These are phyloP conservation scores for Crithidia thermophila DNA, from an alignment of 208 protist species.

Conservation along the genomic window DNA sequence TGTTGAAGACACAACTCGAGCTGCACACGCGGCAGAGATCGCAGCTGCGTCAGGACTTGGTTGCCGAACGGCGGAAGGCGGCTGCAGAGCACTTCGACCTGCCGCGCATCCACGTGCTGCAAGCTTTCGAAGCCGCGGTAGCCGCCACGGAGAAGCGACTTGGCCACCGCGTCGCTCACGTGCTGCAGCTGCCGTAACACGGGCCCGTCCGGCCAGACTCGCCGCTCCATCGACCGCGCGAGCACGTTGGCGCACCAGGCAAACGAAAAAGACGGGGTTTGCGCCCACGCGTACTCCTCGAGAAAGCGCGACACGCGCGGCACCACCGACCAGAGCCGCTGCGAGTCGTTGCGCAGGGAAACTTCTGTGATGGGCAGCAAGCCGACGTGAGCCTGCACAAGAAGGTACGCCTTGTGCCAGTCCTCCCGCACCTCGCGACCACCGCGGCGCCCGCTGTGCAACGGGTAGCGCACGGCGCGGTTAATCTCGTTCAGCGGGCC, in stretches of 20 bases:
- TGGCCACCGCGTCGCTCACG: conserved; percentile 58
- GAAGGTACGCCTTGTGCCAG: conserved; percentile 90
- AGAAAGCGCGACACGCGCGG: conserved; percentile 75
- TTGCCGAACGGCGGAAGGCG: conserved; percentile 77
- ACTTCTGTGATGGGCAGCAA: conserved; percentile 64
- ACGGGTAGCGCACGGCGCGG: conserved; percentile 62
- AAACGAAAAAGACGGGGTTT: conserved; percentile 41
- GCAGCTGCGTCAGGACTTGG: conserved; percentile 42
- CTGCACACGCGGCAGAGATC: conserved; percentile 27
- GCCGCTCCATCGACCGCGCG: conserved; percentile 70
- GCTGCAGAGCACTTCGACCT: conserved; percentile 69
- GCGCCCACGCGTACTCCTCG: conserved; percentile 57
- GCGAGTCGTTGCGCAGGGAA: conserved; percentile 78
- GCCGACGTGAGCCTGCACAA: conserved; percentile 75
- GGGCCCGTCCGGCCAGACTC: conserved; percentile 72
- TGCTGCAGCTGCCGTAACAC: conserved; percentile 75
- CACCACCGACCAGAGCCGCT: conserved; percentile 65
- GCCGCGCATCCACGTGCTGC: conserved; percentile 38
- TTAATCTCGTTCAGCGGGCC: conserved; percentile 84
- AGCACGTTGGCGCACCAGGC: conserved; percentile 53
- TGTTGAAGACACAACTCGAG: neutral
- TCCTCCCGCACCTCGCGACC: conserved; percentile 83
- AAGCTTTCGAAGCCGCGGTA: conserved; percentile 50
- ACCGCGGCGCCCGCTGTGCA: conserved; percentile 64
- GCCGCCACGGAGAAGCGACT: conserved; percentile 50